Base-by-base conservation (phyloP, 2,329 filamentous ascomycete genomes). In the Byssochlamys sp. region DNA sequence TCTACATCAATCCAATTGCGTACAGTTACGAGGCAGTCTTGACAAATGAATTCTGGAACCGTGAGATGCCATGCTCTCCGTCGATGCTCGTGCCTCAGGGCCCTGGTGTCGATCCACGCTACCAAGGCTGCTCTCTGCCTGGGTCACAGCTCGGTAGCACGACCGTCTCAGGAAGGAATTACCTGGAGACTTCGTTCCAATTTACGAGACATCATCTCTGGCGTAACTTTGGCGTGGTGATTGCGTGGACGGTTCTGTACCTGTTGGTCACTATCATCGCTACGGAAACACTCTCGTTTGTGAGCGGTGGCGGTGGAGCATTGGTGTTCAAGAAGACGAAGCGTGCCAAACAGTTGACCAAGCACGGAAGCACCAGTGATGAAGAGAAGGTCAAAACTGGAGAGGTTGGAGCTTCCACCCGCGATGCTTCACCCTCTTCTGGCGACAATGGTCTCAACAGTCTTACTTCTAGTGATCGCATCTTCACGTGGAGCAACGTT, bases 171-270 rank as follows among this genome's bases (percentile, higher is more conserved):
- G 85, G 85, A 33, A 67, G 75, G 1, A 72, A 73, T 25, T 88
- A 87, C 63, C 67, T 87, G 1, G 63, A 73, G 9, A 75, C 77
- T 0, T 78, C 78, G 6, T 87, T 81, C 69, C 74, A 79, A 51
- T 86, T 85, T 62, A 78, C 78, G 0, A 75, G 83, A 19, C 73
- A 72, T 27, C 78, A 87, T 64, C 70, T 87, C 0, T 87, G 85
- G 78, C 84, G 89, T 2, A 91, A 92, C 68, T 90, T 89, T 65
- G 89, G 87, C 31, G 85, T 91, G 2, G 73, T 94, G 1, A 84
- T 91, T 63, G 89, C 86, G 0, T 94, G 90, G 62, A 82, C 84
- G 1, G 77, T 89, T 0, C 79, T 90, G 4, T 95, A 92, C 66
- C 81, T 95, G 11, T 62, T 85, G 10, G 72, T 92, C 29, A 92